Conservation (phyloP, 306 rosid species). For the Begonia fuchsioides region DNA sequence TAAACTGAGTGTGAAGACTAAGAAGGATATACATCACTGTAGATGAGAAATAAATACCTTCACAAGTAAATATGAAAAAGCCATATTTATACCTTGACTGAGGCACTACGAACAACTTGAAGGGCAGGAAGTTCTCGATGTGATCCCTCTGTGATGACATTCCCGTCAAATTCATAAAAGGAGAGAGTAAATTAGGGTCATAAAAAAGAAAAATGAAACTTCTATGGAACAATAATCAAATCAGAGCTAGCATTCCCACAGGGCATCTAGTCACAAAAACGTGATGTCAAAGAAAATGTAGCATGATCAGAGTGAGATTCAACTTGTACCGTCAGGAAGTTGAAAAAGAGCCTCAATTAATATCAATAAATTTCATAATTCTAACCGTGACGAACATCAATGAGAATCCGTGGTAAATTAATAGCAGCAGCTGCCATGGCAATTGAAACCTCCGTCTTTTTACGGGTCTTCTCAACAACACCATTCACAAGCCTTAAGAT, state of each 20-base stretch:
- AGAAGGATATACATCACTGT: not conserved
- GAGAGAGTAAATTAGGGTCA: conserved; percentile 1
- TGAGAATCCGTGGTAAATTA: conserved; percentile 66
- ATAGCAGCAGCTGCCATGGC: conserved; percentile 65
- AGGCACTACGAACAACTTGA: conserved; percentile 50
- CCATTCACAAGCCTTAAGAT: conserved; percentile 75
- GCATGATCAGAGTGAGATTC: too few species aligned
- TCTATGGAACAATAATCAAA: too few species aligned
- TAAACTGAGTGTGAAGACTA: not conserved
- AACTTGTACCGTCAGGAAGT: not conserved
- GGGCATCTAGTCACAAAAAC: too few species aligned
- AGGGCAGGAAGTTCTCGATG: conserved; percentile 93
- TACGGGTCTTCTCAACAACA: conserved; percentile 78
- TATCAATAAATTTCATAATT: not conserved
- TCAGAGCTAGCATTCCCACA: too few species aligned
- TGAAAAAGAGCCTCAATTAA: not conserved
- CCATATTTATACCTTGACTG: conserved; percentile 35
- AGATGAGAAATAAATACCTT: not conserved
- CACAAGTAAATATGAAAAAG: too few species aligned
- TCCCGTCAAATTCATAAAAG: too few species aligned
- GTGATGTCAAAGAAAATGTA: too few species aligned
- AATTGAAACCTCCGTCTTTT: conserved; percentile 47
- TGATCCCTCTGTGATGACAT: conserved; percentile 56
- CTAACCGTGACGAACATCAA: conserved; percentile 91
- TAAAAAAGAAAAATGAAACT: not conserved